Conservation (phyloP, 2,329 filamentous ascomycete species). For the Purpureocillium lavendulum region DNA sequence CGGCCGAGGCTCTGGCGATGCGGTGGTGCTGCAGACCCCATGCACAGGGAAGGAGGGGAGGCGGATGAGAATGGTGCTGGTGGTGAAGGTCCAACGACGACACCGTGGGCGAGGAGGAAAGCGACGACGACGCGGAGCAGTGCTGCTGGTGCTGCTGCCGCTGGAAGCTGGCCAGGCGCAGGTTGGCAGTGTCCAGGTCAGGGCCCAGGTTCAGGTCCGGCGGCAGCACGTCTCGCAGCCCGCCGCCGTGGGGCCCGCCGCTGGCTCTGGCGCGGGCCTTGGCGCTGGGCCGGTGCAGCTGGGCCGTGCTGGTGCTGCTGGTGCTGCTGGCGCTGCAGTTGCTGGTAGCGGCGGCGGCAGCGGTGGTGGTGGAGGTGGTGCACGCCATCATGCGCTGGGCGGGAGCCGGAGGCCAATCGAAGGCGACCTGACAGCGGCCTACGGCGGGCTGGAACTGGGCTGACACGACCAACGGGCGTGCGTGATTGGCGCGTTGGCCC, state of each 20-base stretch:
- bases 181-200: background rate
- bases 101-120: no score
- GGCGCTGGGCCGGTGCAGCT: background rate
- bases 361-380: background rate
- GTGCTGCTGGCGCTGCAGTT: background rate
- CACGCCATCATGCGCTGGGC: constrained; percentile 3
- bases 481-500: no score
- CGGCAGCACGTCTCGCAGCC: no score
- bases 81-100: background rate
- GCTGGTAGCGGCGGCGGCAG: background rate
- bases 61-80: no score
- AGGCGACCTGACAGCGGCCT: background rate
- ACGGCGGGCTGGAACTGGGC: background rate
- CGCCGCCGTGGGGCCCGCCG: no score
- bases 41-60: no score
- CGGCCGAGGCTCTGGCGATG: background rate
- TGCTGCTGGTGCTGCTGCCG: background rate
- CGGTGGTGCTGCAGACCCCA: background rate
- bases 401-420: background rate
- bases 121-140: background rate
- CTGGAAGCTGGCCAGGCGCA: background rate
- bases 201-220: background rate
- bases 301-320: background rate
- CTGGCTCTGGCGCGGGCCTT: background rate
- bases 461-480: background rate